Conservation (phyloP, 257 asterid genomes). For the Solanum paucissectum region DNA sequence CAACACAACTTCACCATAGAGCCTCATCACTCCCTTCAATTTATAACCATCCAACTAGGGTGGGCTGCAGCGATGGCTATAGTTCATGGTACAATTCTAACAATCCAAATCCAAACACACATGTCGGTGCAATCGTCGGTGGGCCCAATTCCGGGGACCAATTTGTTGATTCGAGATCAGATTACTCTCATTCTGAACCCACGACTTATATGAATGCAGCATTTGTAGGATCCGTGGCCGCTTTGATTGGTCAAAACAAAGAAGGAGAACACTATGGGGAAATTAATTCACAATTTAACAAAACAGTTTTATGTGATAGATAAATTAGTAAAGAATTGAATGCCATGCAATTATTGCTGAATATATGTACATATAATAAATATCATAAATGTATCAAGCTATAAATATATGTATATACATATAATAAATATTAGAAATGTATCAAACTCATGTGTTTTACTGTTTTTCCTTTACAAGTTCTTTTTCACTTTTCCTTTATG, state of each 20-base stretch:
- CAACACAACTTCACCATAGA: slow-evolving; percentile 59
- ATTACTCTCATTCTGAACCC: slow-evolving; percentile 51
- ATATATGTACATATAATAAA: not conserved
- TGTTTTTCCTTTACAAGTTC: not conserved
- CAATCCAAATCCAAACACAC: slow-evolving; percentile 52
- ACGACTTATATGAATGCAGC: slow-evolving; percentile 73
- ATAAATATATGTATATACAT: not conserved
- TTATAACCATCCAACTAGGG: slow-evolving; percentile 13
- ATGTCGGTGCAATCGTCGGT: slow-evolving; percentile 64
- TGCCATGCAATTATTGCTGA: not conserved
- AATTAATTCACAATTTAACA: not conserved
- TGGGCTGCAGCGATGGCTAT: slow-evolving; percentile 43
- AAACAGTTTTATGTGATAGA: not conserved
- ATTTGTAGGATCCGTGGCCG: slow-evolving; percentile 48
- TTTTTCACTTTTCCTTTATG: not conserved
- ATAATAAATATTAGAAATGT: not conserved
- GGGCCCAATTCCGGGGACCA: slow-evolving; percentile 54
- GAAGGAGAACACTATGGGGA: not conserved
- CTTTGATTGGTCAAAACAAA: slow-evolving; percentile 21
- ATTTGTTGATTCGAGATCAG: slow-evolving; percentile 47
- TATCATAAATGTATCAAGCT: not conserved
- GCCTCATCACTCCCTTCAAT: slow-evolving; percentile 75
- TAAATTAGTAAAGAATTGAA: not conserved
- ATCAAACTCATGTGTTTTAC: not conserved
- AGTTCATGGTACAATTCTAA: slow-evolving; percentile 31